Percentiles rank a stretch among this genome's conserved stretches.
Evolutionary conservation across 1,284 basidiomycete genomes (phyloP).

Genomic region (Ganoderma meredithae): DNA sequence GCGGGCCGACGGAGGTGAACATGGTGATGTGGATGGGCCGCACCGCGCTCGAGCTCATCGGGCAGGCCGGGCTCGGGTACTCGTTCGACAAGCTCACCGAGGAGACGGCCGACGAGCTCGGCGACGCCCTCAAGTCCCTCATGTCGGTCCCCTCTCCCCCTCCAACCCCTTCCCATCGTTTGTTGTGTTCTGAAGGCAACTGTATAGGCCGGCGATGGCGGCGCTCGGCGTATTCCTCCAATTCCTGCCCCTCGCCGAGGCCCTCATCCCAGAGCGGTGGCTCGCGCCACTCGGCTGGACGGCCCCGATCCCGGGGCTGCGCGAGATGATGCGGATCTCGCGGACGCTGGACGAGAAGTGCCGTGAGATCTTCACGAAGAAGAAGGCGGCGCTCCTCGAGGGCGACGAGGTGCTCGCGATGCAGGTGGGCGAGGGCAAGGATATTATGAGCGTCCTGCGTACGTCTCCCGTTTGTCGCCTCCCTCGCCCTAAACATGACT

Average conservation of each 20-base stretch:
- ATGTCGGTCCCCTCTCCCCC: conserved; percentile 21
- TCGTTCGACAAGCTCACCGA: conserved; percentile 37
- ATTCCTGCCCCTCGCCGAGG: conserved; percentile 11
- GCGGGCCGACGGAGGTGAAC: conserved; percentile 31
- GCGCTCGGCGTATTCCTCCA: neutral
- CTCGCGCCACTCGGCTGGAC: conserved; percentile 23
- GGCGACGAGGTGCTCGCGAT: conserved; percentile 43
- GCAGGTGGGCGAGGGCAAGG: conserved; percentile 48
- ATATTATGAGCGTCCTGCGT: conserved; percentile 55
- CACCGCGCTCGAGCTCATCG: conserved; percentile 41
- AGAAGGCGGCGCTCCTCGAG: conserved; percentile 44
- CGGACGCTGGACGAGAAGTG: conserved; percentile 47
- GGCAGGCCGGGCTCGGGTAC: conserved; percentile 41
- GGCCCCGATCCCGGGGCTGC: conserved; percentile 43
- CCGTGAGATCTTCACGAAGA: conserved; percentile 45
- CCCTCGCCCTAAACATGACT: too few species aligned
- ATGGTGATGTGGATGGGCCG: conserved; percentile 39
- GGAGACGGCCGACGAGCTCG: conserved; percentile 31
- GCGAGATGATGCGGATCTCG: conserved; percentile 42
- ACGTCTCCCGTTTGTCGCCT: conserved; percentile 32
- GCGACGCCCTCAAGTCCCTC: conserved; percentile 34
- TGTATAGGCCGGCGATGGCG: too few species aligned
- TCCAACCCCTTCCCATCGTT: too few species aligned
- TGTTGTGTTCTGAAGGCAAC: too few species aligned
- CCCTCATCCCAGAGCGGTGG: neutral